phyloP scores from a whole-genome alignment of 371 early-diverging fungal genomes.

The Lichtheimia hyalospora region DNA sequence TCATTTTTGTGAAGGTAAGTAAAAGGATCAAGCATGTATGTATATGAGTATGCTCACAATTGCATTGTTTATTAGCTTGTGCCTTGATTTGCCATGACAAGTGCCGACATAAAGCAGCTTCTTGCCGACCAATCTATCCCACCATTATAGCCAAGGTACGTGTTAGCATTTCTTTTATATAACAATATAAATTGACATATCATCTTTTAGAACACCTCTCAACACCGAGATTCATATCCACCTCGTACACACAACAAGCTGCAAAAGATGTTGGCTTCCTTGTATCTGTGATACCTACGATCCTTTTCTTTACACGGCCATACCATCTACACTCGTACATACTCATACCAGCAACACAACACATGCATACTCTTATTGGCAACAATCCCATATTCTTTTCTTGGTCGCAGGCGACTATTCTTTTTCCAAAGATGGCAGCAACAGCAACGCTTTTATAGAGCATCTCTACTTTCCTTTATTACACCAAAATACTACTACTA shows the following conservation, averaged over 20 bases:
- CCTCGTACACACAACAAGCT: conserved; percentile 9
- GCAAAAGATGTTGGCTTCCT: conserved; percentile 24
- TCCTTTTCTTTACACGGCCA: no score
- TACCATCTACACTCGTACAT: no score
- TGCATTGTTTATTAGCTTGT: conserved; percentile 20
- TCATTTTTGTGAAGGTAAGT: conserved; percentile 19
- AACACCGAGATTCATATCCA: conserved; percentile 9
- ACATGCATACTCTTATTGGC: no score
- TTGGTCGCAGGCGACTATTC: no score
- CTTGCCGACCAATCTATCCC: conserved; percentile 22
- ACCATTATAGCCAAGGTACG: conserved; percentile 1
- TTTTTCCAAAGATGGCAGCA: no score
- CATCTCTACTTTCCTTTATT: no score
- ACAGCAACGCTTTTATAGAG: no score
- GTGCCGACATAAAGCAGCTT: conserved; percentile 23
- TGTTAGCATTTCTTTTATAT: not conserved
- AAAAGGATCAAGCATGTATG: not conserved
- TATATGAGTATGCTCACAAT: not conserved
- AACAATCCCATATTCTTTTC: no score
- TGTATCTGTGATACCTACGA: no score
- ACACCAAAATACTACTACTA: no score
- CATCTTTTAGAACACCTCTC: not conserved
- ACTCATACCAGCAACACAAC: no score
- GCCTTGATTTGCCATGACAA: conserved; percentile 39
- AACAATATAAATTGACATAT: not conserved